A percentile compares a stretch with the other conserved stretches of the same genome.
Evolutionary conservation across 2,329 filamentous ascomycete species (phyloP).

Genomic region (Pseudopithomyces chartarum): DNA sequence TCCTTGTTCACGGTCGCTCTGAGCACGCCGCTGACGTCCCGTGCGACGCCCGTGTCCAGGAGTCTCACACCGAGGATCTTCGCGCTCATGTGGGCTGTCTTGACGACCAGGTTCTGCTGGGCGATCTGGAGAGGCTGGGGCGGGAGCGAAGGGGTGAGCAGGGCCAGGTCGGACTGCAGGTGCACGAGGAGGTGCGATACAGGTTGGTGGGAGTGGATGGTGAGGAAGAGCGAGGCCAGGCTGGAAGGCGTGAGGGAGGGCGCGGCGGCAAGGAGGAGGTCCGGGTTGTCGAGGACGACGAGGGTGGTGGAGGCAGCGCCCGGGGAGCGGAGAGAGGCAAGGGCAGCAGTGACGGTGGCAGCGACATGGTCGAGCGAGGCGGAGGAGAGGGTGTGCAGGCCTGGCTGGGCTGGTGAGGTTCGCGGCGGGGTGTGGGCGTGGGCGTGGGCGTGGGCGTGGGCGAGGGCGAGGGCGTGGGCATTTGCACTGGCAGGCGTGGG

Average conservation of each 20-base stretch:
- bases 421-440: too few species aligned
- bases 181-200: conserved; percentile 69
- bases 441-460: too few species aligned
- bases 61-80: conserved; percentile 73
- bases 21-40: conserved; percentile 87
- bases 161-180: conserved; percentile 72
- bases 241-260: conserved; percentile 23
- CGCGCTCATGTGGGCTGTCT: conserved; percentile 75
- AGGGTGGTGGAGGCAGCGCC: conserved; percentile 36
- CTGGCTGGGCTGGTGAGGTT: neutral
- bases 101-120: conserved; percentile 64
- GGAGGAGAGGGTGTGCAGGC: conserved; percentile 29
- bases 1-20: conserved; percentile 64
- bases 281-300: conserved; percentile 53
- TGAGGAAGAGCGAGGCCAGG: conserved; percentile 33
- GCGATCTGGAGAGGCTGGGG: conserved; percentile 43
- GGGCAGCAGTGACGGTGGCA: conserved; percentile 30
- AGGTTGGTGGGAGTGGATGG: conserved; percentile 55
- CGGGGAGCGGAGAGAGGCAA: conserved; percentile 16
- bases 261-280: conserved; percentile 47
- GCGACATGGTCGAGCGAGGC: conserved; percentile 32
- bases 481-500: conserved; percentile 10
- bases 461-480: too few species aligned
- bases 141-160: conserved; percentile 61
- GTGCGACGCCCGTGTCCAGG: conserved; percentile 85